Conservation (phyloP, 148 eudicot species). For the Rhododendron kiyosumense region DNA sequence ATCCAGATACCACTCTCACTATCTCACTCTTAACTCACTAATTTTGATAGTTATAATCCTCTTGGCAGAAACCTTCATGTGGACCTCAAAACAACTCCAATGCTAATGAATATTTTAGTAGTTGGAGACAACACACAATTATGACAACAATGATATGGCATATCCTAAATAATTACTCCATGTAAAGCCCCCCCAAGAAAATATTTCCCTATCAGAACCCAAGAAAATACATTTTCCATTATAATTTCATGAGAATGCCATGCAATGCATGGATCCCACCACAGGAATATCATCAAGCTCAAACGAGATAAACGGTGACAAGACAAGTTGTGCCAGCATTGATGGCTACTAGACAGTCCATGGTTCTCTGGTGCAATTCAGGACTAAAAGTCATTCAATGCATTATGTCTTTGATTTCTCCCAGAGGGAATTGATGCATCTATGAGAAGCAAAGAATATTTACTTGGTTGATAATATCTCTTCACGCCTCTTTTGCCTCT, state of each 20-base stretch:
- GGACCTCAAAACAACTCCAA: neutral
- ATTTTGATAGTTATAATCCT: neutral
- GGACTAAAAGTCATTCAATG: neutral
- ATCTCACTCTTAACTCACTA: neutral
- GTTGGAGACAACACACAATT: neutral
- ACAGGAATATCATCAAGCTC: neutral
- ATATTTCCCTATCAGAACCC: neutral
- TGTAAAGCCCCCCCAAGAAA: neutral
- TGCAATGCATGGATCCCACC: neutral
- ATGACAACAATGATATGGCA: neutral
- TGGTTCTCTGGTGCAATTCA: neutral
- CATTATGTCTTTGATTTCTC: neutral
- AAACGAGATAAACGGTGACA: neutral
- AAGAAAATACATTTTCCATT: neutral
- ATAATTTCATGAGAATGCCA: neutral
- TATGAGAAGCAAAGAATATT: neutral
- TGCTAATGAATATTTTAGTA: neutral
- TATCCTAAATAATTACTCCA: neutral
- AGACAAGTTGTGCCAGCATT: neutral
- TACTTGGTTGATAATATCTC: conserved; percentile 96
- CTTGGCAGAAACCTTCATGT: neutral
- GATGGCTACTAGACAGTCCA: neutral
- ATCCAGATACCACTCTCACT: neutral
- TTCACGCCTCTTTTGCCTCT: conserved; percentile 79
- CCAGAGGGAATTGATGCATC: neutral